Conservation (phyloP, 2,329 filamentous ascomycete species). For the Aspergillus japonicus region DNA sequence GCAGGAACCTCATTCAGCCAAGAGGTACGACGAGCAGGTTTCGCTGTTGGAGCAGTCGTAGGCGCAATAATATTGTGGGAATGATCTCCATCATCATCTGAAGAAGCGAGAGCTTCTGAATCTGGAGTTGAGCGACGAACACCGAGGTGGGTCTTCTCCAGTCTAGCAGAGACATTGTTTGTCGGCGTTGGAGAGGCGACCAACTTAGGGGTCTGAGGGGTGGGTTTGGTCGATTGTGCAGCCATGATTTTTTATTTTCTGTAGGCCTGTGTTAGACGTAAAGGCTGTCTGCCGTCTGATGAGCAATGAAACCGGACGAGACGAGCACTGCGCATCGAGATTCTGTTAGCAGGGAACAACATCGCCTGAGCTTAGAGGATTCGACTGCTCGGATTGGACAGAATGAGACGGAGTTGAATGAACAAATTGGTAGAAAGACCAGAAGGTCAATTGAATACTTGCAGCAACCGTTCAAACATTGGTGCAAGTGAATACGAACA, state of each 20-base stretch:
- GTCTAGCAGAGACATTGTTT: conserved; percentile 62
- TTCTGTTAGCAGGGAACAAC: background rate
- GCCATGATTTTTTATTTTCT: conserved; percentile 42
- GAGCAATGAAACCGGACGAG: background rate
- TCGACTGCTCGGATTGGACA: no score
- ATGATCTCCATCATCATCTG: conserved; percentile 83
- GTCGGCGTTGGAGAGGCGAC: conserved; percentile 49
- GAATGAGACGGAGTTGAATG: no score
- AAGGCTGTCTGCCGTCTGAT: background rate
- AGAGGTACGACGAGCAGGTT: conserved; percentile 70
- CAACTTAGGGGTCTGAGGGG: conserved; percentile 28
- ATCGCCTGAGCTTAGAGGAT: no score
- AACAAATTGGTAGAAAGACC: no score
- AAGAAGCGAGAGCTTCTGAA: conserved; percentile 89
- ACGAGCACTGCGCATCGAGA: background rate
- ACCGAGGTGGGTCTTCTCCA: conserved; percentile 69
- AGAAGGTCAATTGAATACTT: no score
- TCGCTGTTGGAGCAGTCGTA: conserved; percentile 52
- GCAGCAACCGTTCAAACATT: no score
- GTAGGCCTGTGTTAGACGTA: background rate
- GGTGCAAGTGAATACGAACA: background rate
- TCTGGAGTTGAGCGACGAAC: conserved; percentile 85
- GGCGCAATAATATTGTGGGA: conserved; percentile 55
- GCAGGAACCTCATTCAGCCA: conserved; percentile 83
- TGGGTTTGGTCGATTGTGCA: conserved; percentile 28